Conservation (phyloP, 2,329 filamentous ascomycete species). For the Monilinia laxa region DNA sequence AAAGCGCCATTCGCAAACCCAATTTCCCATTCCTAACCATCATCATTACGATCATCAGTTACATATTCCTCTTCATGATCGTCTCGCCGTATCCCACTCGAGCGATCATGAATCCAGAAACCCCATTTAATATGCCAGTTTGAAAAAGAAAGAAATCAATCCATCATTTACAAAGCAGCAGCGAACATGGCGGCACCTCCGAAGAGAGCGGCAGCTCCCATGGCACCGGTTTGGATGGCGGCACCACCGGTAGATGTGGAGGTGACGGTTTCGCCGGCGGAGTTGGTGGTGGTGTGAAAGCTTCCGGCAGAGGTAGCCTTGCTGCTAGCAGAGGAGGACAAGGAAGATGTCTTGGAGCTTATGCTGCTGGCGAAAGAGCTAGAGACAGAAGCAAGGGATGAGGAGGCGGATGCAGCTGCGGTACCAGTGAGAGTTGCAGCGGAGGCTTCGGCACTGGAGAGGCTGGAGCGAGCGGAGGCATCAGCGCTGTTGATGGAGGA, state of each 20-base stretch:
- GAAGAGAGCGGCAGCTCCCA: conserved; percentile 36
- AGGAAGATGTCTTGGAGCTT: conserved; percentile 19
- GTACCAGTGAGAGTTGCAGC: conserved; percentile 17
- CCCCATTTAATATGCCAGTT: background rate
- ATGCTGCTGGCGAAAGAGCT: conserved; percentile 22
- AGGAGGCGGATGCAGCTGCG: conserved; percentile 19
- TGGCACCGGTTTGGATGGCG: conserved; percentile 34
- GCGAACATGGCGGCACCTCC: conserved; percentile 36
- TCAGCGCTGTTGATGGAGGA: conserved; percentile 11
- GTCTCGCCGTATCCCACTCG: background rate
- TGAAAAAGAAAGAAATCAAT: background rate
- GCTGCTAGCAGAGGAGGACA: conserved; percentile 22
- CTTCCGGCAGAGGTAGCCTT: conserved; percentile 7
- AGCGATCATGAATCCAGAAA: background rate
- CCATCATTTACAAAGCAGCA: conserved; percentile 32
- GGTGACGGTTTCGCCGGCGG: conserved; percentile 7
- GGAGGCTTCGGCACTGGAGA: background rate
- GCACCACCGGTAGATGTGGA: conserved; percentile 28
- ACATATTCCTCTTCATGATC: background rate
- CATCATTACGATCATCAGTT: conserved; percentile 16
- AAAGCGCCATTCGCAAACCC: background rate
- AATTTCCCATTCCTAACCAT: conserved; percentile 3
- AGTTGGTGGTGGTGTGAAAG: conserved; percentile 15
- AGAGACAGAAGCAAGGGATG: conserved; percentile 23
- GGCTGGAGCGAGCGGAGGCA: conserved; percentile 5